A percentile compares a stretch with the other conserved stretches of the same genome.
Conservation (phyloP, 140 eudicot genomes). For the Cichorium intybus region DNA sequence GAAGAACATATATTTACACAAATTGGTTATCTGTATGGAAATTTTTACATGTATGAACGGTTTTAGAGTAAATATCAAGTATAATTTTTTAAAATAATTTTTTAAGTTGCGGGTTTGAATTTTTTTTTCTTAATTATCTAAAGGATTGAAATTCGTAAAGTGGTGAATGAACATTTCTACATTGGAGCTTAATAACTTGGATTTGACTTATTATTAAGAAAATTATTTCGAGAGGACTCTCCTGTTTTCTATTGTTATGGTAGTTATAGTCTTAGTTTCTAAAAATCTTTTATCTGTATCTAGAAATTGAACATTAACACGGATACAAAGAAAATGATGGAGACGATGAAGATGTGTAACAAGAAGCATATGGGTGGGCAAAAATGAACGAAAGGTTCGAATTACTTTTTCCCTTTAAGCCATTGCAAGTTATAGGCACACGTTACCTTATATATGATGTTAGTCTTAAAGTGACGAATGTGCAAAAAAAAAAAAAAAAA, state of each 20-base stretch:
- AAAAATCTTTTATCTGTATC: neutral
- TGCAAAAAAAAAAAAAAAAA: no score
- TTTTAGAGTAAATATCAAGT: neutral
- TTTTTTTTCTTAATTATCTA: no score
- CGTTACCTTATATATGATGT: no score
- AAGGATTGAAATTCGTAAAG: neutral
- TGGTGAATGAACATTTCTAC: neutral
- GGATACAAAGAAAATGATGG: neutral
- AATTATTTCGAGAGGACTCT: neutral
- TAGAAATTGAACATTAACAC: neutral
- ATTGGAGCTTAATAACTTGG: neutral
- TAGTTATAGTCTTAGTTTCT: neutral
- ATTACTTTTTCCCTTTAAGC: neutral
- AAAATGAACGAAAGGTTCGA: neutral
- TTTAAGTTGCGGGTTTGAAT: neutral
- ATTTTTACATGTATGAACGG: neutral
- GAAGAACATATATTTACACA: no score
- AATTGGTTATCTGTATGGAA: neutral
- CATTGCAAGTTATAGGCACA: neutral
- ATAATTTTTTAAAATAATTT: no score
- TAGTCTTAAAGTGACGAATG: no score
- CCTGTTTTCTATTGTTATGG: neutral
- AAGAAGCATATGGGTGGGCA: neutral
- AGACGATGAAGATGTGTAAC: slow-evolving; percentile 5
- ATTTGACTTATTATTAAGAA: neutral